A percentile compares a stretch with the other conserved stretches of the same genome.
phyloP scores from a whole-genome alignment of 441 rosid genomes.

The Corymbia citriodora region DNA sequence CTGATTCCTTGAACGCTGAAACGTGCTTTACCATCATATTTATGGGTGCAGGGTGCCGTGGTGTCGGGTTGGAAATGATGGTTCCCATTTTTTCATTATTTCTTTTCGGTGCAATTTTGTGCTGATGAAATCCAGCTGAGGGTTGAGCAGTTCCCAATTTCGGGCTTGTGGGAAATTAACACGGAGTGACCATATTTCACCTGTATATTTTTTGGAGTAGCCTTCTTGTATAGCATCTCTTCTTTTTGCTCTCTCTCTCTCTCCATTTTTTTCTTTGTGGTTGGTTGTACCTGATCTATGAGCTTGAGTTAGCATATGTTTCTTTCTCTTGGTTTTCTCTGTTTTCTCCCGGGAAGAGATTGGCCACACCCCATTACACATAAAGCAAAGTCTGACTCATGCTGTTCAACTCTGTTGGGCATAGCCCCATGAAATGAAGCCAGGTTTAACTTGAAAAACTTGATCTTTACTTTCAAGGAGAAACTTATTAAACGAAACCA shows the following conservation, averaged over 20 bases:
- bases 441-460: not conserved
- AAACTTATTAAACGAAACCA: not conserved
- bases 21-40: not conserved
- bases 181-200: slow-evolving; percentile 21
- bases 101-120: slow-evolving; percentile 39
- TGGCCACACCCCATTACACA: not conserved
- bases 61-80: slow-evolving; percentile 25
- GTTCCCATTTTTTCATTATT: slow-evolving; percentile 61
- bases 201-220: slow-evolving; percentile 29
- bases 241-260: not conserved
- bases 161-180: slow-evolving; percentile 18
- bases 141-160: slow-evolving; percentile 17
- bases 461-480: not conserved
- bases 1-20: not conserved
- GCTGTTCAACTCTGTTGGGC: not conserved
- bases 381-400: not conserved
- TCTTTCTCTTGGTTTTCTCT: not conserved
- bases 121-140: slow-evolving; percentile 29
- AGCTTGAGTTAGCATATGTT: not conserved
- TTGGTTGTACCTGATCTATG: not conserved
- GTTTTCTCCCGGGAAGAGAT: not conserved
- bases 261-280: not conserved
- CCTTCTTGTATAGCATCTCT: slow-evolving; percentile 37
- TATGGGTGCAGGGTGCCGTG: slow-evolving; percentile 40
- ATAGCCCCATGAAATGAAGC: not conserved